Evolutionary conservation across 805 yeast genomes (phyloP).

Genomic region (Saturnispora gosingensis): DNA sequence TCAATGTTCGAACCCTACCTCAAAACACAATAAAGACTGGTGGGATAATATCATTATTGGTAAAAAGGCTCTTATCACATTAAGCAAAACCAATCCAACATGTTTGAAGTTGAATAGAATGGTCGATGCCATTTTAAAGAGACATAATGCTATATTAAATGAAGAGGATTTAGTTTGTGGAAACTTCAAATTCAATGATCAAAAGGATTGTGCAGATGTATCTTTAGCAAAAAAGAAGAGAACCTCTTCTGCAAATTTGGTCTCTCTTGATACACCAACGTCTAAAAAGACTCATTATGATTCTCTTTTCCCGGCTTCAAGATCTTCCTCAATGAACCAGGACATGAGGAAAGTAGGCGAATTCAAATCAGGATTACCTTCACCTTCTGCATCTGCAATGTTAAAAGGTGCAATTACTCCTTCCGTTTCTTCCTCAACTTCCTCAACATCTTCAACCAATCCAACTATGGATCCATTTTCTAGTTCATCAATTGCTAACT

Average conservation of each 20-base stretch:
- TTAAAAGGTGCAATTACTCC: background rate
- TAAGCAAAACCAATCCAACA: constrained; percentile 35
- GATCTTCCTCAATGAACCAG: constrained; percentile 2
- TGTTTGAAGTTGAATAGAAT: constrained; percentile 38
- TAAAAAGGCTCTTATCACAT: constrained; percentile 29
- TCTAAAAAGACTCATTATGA: constrained; percentile 4
- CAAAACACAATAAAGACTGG: constrained; percentile 38
- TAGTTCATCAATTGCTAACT: background rate
- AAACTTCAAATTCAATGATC: constrained; percentile 2
- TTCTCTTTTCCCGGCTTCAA: constrained; percentile 1
- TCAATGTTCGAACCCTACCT: constrained; percentile 40
- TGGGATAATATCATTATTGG: constrained; percentile 33
- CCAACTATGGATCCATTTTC: constrained; percentile 7
- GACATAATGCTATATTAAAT: constrained; percentile 14
- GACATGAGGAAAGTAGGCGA: constrained; percentile 3
- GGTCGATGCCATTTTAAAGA: constrained; percentile 32
- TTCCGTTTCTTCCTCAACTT: background rate
- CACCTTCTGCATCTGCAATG: background rate
- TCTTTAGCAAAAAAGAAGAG: constrained; percentile 2
- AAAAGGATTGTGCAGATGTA: background rate
- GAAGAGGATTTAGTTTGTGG: constrained; percentile 3
- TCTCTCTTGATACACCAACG: background rate
- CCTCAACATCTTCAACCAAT: background rate
- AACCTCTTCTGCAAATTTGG: background rate
- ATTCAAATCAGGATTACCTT: background rate